Conservation (phyloP, 2,329 filamentous ascomycete genomes). For the Neofusicoccum parvum region DNA sequence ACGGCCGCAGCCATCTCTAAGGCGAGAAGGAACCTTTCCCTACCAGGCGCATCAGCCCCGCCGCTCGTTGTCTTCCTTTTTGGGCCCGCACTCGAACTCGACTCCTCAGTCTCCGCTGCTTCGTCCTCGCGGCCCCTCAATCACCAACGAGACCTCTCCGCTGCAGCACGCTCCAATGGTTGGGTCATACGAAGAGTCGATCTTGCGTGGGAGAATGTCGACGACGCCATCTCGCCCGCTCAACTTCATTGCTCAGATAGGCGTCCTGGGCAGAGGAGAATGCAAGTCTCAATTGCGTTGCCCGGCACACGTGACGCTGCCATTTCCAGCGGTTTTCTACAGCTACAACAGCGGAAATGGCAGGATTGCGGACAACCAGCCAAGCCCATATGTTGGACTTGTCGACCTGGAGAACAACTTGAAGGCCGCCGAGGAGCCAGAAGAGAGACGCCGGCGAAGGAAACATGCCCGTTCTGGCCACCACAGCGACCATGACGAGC, state of each 20-base stretch:
- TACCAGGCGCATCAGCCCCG: slow-evolving; percentile 80
- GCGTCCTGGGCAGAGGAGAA: slow-evolving; percentile 84
- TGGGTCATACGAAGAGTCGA: slow-evolving; percentile 96
- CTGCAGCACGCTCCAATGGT: slow-evolving; percentile 93
- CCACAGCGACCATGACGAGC: slow-evolving; percentile 35
- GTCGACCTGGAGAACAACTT: slow-evolving; percentile 87
- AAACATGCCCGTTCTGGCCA: slow-evolving; percentile 30
- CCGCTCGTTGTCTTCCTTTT: slow-evolving; percentile 69
- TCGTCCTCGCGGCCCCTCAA: slow-evolving; percentile 66
- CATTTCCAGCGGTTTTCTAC: slow-evolving; percentile 95
- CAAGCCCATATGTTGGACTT: slow-evolving; percentile 92
- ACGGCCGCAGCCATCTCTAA: slow-evolving; percentile 43
- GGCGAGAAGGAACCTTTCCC: slow-evolving; percentile 63
- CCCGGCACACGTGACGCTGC: slow-evolving; percentile 84
- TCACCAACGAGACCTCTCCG: slow-evolving; percentile 69
- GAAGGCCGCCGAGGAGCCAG: slow-evolving; percentile 50
- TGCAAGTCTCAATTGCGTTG: slow-evolving; percentile 85
- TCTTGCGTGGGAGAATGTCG: slow-evolving; percentile 92
- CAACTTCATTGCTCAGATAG: slow-evolving; percentile 92
- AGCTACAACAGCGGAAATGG: slow-evolving; percentile 75
- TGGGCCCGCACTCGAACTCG: slow-evolving; percentile 38
- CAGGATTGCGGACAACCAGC: slow-evolving; percentile 76
- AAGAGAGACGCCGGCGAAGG: slow-evolving; percentile 45
- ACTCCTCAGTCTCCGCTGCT: slow-evolving; percentile 50
- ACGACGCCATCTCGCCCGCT: slow-evolving; percentile 90